Evolutionary conservation across 2,329 filamentous ascomycete species (phyloP).

Genomic region (Alternaria burnsii): DNA sequence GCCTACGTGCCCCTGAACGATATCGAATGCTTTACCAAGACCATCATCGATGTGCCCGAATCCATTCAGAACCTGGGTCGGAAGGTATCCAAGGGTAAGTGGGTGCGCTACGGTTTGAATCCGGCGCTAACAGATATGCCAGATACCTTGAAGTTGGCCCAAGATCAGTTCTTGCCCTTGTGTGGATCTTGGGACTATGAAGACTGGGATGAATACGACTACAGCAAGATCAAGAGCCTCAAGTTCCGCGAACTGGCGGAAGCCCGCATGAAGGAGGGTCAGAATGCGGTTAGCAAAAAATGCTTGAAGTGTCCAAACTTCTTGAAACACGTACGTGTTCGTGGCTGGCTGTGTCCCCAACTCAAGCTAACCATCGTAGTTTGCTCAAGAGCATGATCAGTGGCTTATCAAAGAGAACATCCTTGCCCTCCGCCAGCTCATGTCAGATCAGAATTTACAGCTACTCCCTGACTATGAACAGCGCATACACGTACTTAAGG

Average conservation of each 20-base stretch:
- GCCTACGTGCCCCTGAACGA: slow-evolving; percentile 76
- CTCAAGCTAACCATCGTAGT: slow-evolving; percentile 61
- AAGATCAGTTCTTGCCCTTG: slow-evolving; percentile 72
- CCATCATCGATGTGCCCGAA: slow-evolving; percentile 62
- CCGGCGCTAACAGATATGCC: slow-evolving; percentile 11
- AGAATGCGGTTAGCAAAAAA: slow-evolving; percentile 68
- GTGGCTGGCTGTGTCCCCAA: neutral
- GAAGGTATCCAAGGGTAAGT: slow-evolving; percentile 56
- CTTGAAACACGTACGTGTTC: slow-evolving; percentile 80
- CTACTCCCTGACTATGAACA: slow-evolving; percentile 97
- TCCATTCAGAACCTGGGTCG: slow-evolving; percentile 55
- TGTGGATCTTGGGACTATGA: slow-evolving; percentile 77
- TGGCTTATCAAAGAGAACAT: slow-evolving; percentile 98
- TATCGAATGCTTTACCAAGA: slow-evolving; percentile 84
- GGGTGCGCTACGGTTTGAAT: slow-evolving; percentile 38
- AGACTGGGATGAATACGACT: slow-evolving; percentile 85
- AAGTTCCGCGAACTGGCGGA: slow-evolving; percentile 80
- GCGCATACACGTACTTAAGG: slow-evolving; percentile 87
- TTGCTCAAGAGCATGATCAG: slow-evolving; percentile 94
- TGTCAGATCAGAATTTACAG: slow-evolving; percentile 96
- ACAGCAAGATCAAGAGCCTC: slow-evolving; percentile 82
- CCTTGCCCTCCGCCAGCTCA: slow-evolving; percentile 80
- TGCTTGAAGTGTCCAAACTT: slow-evolving; percentile 79
- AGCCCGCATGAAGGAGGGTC: slow-evolving; percentile 71
- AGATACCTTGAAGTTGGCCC: slow-evolving; percentile 66